Percentiles rank a stretch among this genome's conserved stretches.
Evolutionary conservation across 768 basidiomycete genomes (phyloP).

Genomic region (Agaricus subrufescens): DNA sequence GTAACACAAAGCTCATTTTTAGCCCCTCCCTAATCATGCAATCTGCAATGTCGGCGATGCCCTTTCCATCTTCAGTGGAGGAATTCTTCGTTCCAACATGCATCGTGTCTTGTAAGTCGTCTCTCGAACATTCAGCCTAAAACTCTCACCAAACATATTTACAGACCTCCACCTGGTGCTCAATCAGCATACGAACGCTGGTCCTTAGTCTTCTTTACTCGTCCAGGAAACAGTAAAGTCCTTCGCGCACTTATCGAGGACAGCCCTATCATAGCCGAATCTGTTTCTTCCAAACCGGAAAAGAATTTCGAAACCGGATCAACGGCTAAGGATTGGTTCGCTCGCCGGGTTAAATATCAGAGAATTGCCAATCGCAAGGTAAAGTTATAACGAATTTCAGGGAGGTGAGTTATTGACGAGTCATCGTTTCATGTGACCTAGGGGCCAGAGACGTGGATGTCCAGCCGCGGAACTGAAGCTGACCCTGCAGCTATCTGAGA

Average conservation of each 20-base stretch:
- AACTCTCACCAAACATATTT: neutral
- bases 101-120: slow-evolving; percentile 53
- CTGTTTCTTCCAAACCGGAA: slow-evolving; percentile 32
- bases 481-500: slow-evolving; percentile 1
- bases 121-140: neutral
- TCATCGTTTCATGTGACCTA: slow-evolving; percentile 7
- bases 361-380: slow-evolving; percentile 39
- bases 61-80: slow-evolving; percentile 56
- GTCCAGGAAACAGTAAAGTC: slow-evolving; percentile 49
- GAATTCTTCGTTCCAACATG: slow-evolving; percentile 58
- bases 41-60: slow-evolving; percentile 65
- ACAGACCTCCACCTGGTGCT: slow-evolving; percentile 52
- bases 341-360: slow-evolving; percentile 39
- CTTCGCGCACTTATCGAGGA: slow-evolving; percentile 49
- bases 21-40: slow-evolving; percentile 53
- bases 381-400: too few species aligned
- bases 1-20: slow-evolving; percentile 10
- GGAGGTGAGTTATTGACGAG: too few species aligned
- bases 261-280: slow-evolving; percentile 45
- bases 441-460: slow-evolving; percentile 44
- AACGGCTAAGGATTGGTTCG: slow-evolving; percentile 40
- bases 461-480: slow-evolving; percentile 40
- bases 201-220: slow-evolving; percentile 67
- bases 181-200: slow-evolving; percentile 53
- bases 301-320: slow-evolving; percentile 30